phyloP scores from a whole-genome alignment of 352 stramenopile genomes.

The Phytophthora citrophthora region DNA sequence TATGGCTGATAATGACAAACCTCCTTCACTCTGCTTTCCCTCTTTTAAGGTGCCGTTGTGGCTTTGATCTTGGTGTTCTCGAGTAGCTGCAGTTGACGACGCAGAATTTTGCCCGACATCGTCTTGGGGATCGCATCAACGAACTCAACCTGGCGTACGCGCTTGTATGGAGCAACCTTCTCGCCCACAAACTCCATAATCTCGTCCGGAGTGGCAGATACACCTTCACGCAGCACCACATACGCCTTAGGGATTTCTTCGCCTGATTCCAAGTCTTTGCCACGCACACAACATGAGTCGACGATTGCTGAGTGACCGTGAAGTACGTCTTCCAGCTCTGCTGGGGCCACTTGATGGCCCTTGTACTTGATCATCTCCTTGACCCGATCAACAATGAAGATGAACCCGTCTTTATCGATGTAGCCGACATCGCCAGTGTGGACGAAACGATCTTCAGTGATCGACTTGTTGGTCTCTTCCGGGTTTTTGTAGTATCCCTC shows the following conservation, averaged over 20 bases:
- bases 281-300: constrained; percentile 78
- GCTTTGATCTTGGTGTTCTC: constrained; percentile 38
- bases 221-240: constrained; percentile 73
- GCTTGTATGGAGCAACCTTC: constrained; percentile 85
- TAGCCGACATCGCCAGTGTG: constrained; percentile 91
- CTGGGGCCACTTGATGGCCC: constrained; percentile 91
- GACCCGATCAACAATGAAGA: constrained; percentile 93
- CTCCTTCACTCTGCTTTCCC: too few species aligned
- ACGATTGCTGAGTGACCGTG: constrained; percentile 71
- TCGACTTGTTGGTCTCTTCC: constrained; percentile 77
- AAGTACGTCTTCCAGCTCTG: constrained; percentile 92
- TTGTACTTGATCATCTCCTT: constrained; percentile 97
- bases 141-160: constrained; percentile 87
- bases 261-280: constrained; percentile 66
- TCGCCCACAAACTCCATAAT: constrained; percentile 85
- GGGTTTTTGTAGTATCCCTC: constrained; percentile 67
- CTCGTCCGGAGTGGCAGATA: constrained; percentile 54
- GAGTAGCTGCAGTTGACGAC: constrained; percentile 66
- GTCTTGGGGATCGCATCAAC: constrained; percentile 90
- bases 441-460: constrained; percentile 82
- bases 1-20: too few species aligned
- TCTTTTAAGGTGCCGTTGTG: constrained; percentile 10
- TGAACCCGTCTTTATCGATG: constrained; percentile 91
- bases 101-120: constrained; percentile 90
- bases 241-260: constrained; percentile 91